Percentiles rank a stretch among this genome's conserved stretches.
Conservation (phyloP, 495 filamentous ascomycete genomes). For the Darksidea phi region DNA sequence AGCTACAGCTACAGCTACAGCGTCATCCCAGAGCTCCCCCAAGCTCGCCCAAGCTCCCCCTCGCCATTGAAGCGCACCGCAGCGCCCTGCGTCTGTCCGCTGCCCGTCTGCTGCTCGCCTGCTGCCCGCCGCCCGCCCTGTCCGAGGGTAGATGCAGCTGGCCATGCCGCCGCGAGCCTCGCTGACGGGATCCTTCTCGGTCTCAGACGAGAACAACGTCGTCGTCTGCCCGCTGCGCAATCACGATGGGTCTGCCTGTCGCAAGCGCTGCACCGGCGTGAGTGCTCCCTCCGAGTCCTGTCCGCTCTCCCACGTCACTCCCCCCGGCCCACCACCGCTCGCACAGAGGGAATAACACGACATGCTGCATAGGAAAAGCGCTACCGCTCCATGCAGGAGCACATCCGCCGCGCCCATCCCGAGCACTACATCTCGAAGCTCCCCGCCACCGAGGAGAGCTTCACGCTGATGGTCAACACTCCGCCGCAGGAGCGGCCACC, state of each 20-base stretch:
- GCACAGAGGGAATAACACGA: conserved; percentile 1
- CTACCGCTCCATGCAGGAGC: conserved; percentile 99
- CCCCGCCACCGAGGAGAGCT: conserved; percentile 97
- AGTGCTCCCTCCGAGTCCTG: conserved; percentile 45
- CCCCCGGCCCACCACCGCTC: conserved; percentile 11
- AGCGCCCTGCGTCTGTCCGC: conserved; percentile 3
- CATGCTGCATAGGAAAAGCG: conserved; percentile 73
- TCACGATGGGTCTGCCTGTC: conserved; percentile 94
- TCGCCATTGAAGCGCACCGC: conserved; percentile 26
- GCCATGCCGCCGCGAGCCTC: conserved; percentile 82
- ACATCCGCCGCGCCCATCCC: conserved; percentile 95
- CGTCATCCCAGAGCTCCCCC: background rate
- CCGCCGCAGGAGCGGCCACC: conserved; percentile 78
- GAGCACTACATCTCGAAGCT: conserved; percentile 98
- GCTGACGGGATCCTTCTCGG: conserved; percentile 85
- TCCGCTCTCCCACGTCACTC: conserved; percentile 19
- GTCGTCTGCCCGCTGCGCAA: conserved; percentile 95
- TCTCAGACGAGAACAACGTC: conserved; percentile 88
- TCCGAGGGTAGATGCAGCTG: conserved; percentile 46
- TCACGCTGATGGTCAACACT: conserved; percentile 89
- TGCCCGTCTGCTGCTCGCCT: background rate
- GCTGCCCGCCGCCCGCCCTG: conserved; percentile 12
- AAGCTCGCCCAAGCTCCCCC: conserved; percentile 12
- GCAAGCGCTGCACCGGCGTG: conserved; percentile 96
- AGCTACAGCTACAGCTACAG: background rate